Base-by-base conservation (phyloP, 208 protist genomes). In the Phytomonas sp. region DNA sequence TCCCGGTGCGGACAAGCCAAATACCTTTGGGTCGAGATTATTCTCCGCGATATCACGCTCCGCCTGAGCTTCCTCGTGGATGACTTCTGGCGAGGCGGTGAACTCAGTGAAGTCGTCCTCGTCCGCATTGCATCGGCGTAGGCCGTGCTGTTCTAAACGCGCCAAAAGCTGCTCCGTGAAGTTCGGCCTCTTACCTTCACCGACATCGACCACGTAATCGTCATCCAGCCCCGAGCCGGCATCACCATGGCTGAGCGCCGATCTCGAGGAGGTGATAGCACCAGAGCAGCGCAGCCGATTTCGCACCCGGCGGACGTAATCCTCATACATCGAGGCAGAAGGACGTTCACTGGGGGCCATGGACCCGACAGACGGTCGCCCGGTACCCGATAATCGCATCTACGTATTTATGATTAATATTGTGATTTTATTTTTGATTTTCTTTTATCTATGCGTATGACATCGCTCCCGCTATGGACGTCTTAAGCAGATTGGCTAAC, bases 101-200 rank as follows among this genome's bases (percentile, higher is more conserved):
- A 82, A 75, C 46, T 69, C 65, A 46, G 72, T 30, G 7, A 65
- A 71, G 23, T 83, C 69, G 23, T 81, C 72, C 9, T 61, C 34
- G n/a, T 91, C 80, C 0, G 75, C 69, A 31, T 87, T 60, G 23
- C 80, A 88, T 7, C 91, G 86, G 33, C 81, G 86, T 32, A 96
- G 61, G 8, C 91, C 91, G 68, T 96, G 91, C 72, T 93, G 87
- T 71, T 94, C 87, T 17, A 96, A 73, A 1, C 87, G 82, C 4
- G 87, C 86, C 5, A 94, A 56, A 9, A 92, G 71, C 46, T 94
- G 77, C 72, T 96, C 91, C 15, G 81, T 71, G 0, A 78, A 17
- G 32, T 80, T 95, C 0, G 87, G 68, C 33, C 65, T 62, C 11
- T 77, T 76, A 8, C 79, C 82, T 0, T 88, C 78, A 28, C 87